A percentile compares a stretch with the other conserved stretches of the same genome.
Evolutionary conservation across 345 rosid genomes (phyloP).

Genomic region (Cochlearia excelsa): DNA sequence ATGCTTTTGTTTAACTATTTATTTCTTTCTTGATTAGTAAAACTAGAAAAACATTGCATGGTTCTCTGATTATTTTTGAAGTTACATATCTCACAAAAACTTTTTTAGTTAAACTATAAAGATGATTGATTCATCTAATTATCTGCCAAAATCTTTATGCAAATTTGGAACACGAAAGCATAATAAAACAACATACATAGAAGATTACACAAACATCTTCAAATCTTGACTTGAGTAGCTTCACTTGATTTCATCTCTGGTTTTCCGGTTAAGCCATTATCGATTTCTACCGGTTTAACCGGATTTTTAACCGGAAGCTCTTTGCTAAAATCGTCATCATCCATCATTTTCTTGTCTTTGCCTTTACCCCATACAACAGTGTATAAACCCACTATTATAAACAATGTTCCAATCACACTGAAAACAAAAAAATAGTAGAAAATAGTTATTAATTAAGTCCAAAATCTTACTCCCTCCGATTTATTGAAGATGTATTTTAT

Average conservation of each 20-base stretch:
- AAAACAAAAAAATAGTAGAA: not conserved
- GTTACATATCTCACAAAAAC: slow-evolving; percentile 24
- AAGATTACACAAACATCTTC: slow-evolving; percentile 9
- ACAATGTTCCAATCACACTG: slow-evolving; percentile 74
- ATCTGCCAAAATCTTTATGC: slow-evolving; percentile 32
- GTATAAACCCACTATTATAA: slow-evolving; percentile 80
- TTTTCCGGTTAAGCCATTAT: slow-evolving; percentile 23
- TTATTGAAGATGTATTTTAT: too few relatives aligned
- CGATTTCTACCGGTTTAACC: slow-evolving; percentile 25
- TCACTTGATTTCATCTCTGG: slow-evolving; percentile 19
- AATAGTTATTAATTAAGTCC: slow-evolving; percentile 2
- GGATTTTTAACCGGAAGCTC: slow-evolving; percentile 51
- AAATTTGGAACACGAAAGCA: slow-evolving; percentile 22
- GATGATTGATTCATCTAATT: slow-evolving; percentile 24
- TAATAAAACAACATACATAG: not conserved
- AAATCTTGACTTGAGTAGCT: slow-evolving; percentile 25
- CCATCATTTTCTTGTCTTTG: slow-evolving; percentile 47
- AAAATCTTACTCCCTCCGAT: not conserved
- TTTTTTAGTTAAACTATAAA: slow-evolving; percentile 15
- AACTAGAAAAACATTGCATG: too few relatives aligned
- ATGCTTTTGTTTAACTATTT: too few relatives aligned
- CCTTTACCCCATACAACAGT: slow-evolving; percentile 91
- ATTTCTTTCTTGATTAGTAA: too few relatives aligned
- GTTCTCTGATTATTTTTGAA: slow-evolving; percentile 15
- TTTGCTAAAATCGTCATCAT: slow-evolving; percentile 22